Evolutionary conservation across 2,329 filamentous ascomycete genomes (phyloP).

Genomic region (Fusarium brevicatenulatum): DNA sequence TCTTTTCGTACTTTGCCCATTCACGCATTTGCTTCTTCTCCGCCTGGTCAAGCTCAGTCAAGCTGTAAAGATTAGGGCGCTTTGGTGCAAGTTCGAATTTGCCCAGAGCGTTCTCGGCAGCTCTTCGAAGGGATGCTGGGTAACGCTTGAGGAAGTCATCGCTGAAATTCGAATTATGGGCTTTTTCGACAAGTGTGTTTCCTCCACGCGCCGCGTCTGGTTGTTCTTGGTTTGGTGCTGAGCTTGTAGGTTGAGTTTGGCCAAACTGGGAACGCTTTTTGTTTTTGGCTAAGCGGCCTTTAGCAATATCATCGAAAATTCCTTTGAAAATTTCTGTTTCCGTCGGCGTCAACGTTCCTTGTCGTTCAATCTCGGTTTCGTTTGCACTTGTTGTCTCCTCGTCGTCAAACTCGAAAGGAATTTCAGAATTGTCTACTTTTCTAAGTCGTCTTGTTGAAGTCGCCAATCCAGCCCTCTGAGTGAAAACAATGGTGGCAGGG

Average conservation of each 20-base stretch:
- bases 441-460: slow-evolving; percentile 20
- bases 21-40: slow-evolving; percentile 50
- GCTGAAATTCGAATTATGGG: slow-evolving; percentile 46
- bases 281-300: slow-evolving; percentile 48
- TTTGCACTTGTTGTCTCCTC: slow-evolving; percentile 47
- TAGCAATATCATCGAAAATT: slow-evolving; percentile 60
- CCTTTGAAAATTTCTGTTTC: slow-evolving; percentile 69
- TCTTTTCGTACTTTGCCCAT: slow-evolving; percentile 48
- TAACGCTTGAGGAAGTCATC: slow-evolving; percentile 52
- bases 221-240: neutral
- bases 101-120: slow-evolving; percentile 53
- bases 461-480: slow-evolving; percentile 36
- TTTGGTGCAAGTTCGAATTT: slow-evolving; percentile 50
- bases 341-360: slow-evolving; percentile 65
- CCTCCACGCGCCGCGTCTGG: slow-evolving; percentile 16
- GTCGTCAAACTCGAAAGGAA: slow-evolving; percentile 66
- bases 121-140: slow-evolving; percentile 52
- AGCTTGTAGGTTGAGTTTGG: neutral
- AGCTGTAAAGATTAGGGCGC: slow-evolving; percentile 36
- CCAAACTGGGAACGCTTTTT: slow-evolving; percentile 31
- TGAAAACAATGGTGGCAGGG: slow-evolving; percentile 37
- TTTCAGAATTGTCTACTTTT: slow-evolving; percentile 49
- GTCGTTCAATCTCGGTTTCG: slow-evolving; percentile 24
- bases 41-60: slow-evolving; percentile 47
- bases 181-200: slow-evolving; percentile 49